These are phyloP conservation scores for Aaosphaeria pasadenensis DNA, from an alignment of 2,329 filamentous ascomycete species.

Conservation along the genomic window DNA sequence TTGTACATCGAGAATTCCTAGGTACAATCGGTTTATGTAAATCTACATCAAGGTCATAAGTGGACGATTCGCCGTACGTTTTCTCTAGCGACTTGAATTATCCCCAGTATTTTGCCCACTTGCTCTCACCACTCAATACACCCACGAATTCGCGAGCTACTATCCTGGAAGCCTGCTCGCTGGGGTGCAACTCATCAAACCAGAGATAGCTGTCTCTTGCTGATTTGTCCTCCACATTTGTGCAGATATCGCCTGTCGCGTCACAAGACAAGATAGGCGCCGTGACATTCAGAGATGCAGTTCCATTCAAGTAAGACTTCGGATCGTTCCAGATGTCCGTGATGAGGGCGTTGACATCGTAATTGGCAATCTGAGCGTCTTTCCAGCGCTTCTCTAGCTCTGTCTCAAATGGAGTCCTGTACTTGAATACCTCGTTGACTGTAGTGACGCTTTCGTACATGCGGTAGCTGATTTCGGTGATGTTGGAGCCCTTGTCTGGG, in stretches of 20 bases:
- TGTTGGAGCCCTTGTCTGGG: conserved; percentile 47
- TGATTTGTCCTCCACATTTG: conserved; percentile 11
- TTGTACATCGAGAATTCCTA: no score
- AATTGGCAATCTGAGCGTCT: conserved; percentile 61
- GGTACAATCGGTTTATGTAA: no score
- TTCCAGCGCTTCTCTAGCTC: conserved; percentile 43
- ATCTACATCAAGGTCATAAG: no score
- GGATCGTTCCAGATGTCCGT: conserved; percentile 64
- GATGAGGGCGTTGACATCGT: conserved; percentile 63
- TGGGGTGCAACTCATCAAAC: conserved; percentile 73
- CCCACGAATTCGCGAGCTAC: conserved; percentile 57
- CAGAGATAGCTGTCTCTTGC: conserved; percentile 62
- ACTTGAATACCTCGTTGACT: conserved; percentile 52
- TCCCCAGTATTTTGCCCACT: conserved; percentile 47
- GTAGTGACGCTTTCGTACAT: conserved; percentile 53
- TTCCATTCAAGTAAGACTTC: conserved; percentile 58
- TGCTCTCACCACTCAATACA: conserved; percentile 50
- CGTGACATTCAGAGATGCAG: conserved; percentile 60
- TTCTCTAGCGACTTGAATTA: not conserved
- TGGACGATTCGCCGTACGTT: no score
- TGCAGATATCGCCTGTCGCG: conserved; percentile 38
- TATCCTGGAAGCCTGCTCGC: conserved; percentile 58
- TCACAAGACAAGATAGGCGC: conserved; percentile 58
- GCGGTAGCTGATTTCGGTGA: conserved; percentile 48
- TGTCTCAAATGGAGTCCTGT: conserved; percentile 49